Conservation (phyloP, 768 basidiomycete species). For the Rhodotorula graminis region DNA sequence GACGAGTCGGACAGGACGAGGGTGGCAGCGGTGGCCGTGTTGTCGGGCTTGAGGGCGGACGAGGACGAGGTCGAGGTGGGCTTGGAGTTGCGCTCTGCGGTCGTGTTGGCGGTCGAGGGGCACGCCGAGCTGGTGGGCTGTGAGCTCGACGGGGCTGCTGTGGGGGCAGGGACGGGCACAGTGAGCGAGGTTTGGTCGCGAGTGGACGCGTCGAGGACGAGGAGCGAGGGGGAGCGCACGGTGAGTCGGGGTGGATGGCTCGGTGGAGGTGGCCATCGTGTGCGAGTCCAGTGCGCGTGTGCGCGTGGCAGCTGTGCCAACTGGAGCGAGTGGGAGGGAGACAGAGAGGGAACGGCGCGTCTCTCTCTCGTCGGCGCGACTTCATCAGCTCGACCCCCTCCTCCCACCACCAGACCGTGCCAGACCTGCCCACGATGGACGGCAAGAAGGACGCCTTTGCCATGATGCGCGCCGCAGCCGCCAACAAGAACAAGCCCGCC, state of each 20-base stretch:
- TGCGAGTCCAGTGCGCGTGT: neutral
- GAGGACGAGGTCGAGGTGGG: neutral
- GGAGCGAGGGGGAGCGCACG: neutral
- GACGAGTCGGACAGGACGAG: neutral
- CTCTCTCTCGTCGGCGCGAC: neutral
- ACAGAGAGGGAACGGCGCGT: no score
- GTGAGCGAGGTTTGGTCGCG: neutral
- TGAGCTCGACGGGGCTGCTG: neutral
- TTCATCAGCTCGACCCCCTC: neutral
- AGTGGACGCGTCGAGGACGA: neutral
- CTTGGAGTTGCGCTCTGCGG: neutral
- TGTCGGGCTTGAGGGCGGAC: neutral
- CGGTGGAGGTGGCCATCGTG: neutral
- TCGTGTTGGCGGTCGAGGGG: neutral
- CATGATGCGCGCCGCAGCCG: constrained; percentile 12
- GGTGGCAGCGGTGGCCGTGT: neutral
- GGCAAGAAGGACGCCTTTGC: constrained; percentile 33
- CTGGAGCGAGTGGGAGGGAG: neutral
- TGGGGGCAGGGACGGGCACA: neutral
- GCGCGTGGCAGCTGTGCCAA: neutral
- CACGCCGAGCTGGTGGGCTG: neutral
- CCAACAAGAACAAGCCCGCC: neutral
- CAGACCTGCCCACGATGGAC: neutral
- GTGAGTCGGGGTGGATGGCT: neutral
- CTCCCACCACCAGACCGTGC: neutral